phyloP scores from a whole-genome alignment of 2,329 filamentous ascomycete species.

The Esteya vermicola region DNA sequence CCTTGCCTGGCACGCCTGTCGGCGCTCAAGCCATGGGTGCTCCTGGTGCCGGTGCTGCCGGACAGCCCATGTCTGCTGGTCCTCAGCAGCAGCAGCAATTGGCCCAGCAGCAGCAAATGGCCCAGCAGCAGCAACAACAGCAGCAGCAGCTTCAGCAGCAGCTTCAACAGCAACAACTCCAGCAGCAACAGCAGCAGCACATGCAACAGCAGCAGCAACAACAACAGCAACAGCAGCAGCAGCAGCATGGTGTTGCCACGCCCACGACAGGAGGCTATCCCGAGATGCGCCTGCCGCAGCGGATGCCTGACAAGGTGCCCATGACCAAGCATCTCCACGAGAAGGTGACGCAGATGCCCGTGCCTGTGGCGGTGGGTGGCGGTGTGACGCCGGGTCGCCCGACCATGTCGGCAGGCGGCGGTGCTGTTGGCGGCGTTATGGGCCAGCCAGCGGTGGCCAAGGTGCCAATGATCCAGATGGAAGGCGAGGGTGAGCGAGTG shows the following conservation, averaged over 20 bases:
- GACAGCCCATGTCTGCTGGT: too few species aligned
- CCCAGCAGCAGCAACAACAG: slow-evolving; percentile 24
- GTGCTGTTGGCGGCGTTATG: slow-evolving; percentile 68
- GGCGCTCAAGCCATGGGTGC: too few species aligned
- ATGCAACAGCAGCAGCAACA: slow-evolving; percentile 10
- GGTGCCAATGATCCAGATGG: slow-evolving; percentile 70
- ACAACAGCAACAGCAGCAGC: slow-evolving; percentile 1
- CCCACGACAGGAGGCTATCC: background rate
- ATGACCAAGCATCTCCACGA: slow-evolving; percentile 68
- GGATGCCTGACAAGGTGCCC: slow-evolving; percentile 51
- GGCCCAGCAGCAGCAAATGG: slow-evolving; percentile 52
- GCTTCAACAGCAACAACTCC: background rate
- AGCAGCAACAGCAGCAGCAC: slow-evolving; percentile 12
- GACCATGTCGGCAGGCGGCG: slow-evolving; percentile 68
- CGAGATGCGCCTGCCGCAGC: slow-evolving; percentile 12
- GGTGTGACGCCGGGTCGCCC: slow-evolving; percentile 54
- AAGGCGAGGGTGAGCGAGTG: slow-evolving; percentile 82
- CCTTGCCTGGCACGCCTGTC: slow-evolving; percentile 5
- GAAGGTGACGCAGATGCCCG: slow-evolving; percentile 52
- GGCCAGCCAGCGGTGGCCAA: slow-evolving; percentile 74
- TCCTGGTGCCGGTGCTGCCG: too few species aligned
- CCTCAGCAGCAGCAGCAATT: slow-evolving; percentile 69
- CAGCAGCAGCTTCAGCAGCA: slow-evolving; percentile 12
- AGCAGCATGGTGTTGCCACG: slow-evolving; percentile 12
- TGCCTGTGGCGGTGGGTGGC: slow-evolving; percentile 56